Evolutionary conservation across 2,329 filamentous ascomycete species (phyloP), one percentile per base, ranked within the genome.

Genomic region (Herpotrichia juniperi): DNA sequence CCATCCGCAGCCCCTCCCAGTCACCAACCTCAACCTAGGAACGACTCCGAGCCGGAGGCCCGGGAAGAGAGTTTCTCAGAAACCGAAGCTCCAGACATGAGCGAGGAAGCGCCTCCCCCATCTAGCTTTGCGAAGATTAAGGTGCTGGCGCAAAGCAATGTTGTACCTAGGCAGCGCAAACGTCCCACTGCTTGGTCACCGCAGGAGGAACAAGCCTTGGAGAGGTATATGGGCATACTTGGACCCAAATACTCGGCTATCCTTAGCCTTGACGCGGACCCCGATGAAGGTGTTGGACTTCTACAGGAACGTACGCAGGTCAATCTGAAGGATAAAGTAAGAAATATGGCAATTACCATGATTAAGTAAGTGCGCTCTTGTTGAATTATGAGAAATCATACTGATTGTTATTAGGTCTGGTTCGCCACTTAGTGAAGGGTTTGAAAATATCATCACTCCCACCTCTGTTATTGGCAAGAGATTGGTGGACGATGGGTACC

Each of bases 221-320:
- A 82, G 3, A 58, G 77, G 0, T 72, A 82, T 22, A 81, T 88
- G 54, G 75, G 58, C 1, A 57, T 73, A 9, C 65, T 75, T 40
- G 80, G 81, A 1, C 71, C 68, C 4, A 66, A 65, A 9, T 88
- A 81, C 74, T 56, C 80, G 1, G 22, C 46, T 0, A 82, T 88
- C 40, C 34, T 67, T 4, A 37, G 50, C 19, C 30, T 58, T n/a
- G 69, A 73, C 43, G 30, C 40, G 6, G n/a, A n/a, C n/a, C 37
- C 40, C 1, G 16, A 35, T 4, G 56, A 53, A 1, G 57, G 59
- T 0, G 28, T 48, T 10, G 66, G 70, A 35, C 39, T 66, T 9
- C 48, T 73, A 17, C 61, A 71, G 10, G 57, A 66, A 3, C 74
- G 83, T 2, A 73, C 67, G 5, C 80, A 86, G 53, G 80, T 83